phyloP scores from a whole-genome alignment of 257 asterid genomes.

The Apocynum venetum region DNA sequence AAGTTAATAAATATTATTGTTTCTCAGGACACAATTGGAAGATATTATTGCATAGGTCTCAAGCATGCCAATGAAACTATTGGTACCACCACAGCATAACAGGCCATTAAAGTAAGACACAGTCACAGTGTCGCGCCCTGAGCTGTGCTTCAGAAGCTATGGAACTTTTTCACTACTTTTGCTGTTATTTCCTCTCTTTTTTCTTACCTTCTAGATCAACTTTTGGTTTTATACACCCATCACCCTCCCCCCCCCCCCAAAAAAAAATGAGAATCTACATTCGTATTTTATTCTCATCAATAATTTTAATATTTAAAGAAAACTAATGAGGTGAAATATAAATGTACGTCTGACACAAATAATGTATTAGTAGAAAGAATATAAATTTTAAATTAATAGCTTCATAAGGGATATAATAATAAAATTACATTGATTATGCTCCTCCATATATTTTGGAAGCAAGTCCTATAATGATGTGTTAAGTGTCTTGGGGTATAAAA shows the following conservation, averaged over 20 bases:
- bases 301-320: neutral
- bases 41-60: conserved; percentile 71
- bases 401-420: neutral
- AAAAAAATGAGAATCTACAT: neutral
- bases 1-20: neutral
- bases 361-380: neutral
- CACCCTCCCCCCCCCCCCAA: too few species aligned
- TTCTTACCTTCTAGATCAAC: too few species aligned
- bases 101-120: conserved; percentile 78
- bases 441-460: too few species aligned
- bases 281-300: neutral
- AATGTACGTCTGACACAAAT: neutral
- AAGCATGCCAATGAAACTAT: conserved; percentile 80
- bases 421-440: neutral
- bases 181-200: too few species aligned
- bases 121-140: conserved; percentile 32
- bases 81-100: conserved; percentile 81
- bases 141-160: neutral
- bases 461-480: neutral
- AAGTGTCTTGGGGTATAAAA: neutral
- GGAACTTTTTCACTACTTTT: neutral
- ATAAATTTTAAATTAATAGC: neutral
- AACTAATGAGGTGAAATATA: neutral
- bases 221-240: too few species aligned
- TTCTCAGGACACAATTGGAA: conserved; percentile 60